Evolutionary conservation across 805 yeast genomes (phyloP), one percentile per base, ranked within the genome.

Genomic region (Sporopachydermia lactativora): DNA sequence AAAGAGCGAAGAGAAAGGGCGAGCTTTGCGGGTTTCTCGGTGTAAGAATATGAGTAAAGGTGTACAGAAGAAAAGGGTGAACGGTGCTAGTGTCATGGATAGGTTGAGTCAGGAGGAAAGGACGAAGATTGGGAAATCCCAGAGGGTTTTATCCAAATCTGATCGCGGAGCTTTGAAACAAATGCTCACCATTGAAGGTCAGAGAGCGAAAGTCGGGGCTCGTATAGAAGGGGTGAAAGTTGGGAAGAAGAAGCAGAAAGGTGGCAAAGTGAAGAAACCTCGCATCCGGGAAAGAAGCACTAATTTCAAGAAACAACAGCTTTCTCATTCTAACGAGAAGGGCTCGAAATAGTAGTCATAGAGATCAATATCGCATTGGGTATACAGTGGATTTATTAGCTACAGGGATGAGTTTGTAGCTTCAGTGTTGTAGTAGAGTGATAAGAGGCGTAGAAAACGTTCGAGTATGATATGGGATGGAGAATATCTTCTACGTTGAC

Each of bases 101-200:
- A 55, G 59, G 18, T 61, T 82, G 40, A 69, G 71, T 17, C 84
- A 79, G 35, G 69, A 70, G 35, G 92, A 82, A 57, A 81, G 69
- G 59, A 80, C 94, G 13, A 73, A 72, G 51, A 58, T 83, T 34
- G 95, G 95, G 31, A 73, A 95, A 58, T 95, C 92, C 15, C 71
- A 70, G 52, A 68, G 73, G 42, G 66, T 81, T 3, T 65, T 86
- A 37, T 89, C 89, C 40, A 83, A 77, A 54, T 82, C 86, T 41
- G 96, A 83, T 55, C 73, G 81, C 51, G 70, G 80, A 28, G 68
- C 79, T 16, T 71, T 76, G 5, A 89, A 89, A 39, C 64, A 65
- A 47, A 51, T 62, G 40, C 54, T 73, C 43, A 52, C 66, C 4
- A 56, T 77, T 28, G 95, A 85, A 62, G 95, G 95, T 47, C 62